A percentile compares a stretch with the other conserved stretches of the same genome.
Evolutionary conservation across 352 stramenopile genomes (phyloP).

Genomic region (Pythium rhizo-oryzae): DNA sequence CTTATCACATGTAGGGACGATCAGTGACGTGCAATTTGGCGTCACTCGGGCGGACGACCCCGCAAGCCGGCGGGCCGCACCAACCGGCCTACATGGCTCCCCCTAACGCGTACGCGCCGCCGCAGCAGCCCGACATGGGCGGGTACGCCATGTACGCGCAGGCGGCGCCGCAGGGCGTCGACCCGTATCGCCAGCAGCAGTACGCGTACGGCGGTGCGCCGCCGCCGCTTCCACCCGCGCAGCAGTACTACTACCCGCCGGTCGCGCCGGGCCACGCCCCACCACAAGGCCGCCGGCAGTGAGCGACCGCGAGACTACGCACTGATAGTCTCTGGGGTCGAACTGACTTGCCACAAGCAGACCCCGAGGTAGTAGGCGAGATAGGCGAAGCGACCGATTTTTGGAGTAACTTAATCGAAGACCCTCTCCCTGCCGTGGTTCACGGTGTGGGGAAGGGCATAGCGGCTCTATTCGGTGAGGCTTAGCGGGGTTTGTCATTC

Average conservation of each 20-base stretch:
- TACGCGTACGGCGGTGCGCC: conserved; percentile 21
- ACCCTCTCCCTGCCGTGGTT: not conserved
- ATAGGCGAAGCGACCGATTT: conserved; percentile 3
- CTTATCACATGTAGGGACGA: conserved; percentile 39
- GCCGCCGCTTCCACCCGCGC: conserved; percentile 13
- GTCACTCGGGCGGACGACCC: conserved; percentile 28
- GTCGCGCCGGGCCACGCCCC: conserved; percentile 4
- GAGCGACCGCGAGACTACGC: not conserved
- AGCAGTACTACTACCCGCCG: conserved; percentile 26
- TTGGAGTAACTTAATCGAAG: conserved; percentile 24
- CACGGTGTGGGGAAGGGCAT: not conserved
- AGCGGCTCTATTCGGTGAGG: conserved; percentile 4
- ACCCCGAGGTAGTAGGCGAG: not conserved
- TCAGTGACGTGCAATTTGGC: conserved; percentile 63
- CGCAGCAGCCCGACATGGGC: conserved; percentile 23
- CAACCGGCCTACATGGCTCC: conserved; percentile 18
- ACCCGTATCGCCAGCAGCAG: conserved; percentile 25
- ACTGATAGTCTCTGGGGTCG: not conserved
- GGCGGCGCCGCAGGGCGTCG: conserved; percentile 12
- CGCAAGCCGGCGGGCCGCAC: not conserved
- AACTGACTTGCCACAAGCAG: no score
- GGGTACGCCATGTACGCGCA: conserved; percentile 26
- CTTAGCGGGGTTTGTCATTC: not conserved
- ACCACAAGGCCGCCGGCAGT: conserved; percentile 18
- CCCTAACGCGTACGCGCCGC: not conserved